A percentile compares a stretch with the other conserved stretches of the same genome.
These are phyloP conservation scores for Trichoderma endophyticum DNA, from an alignment of 2,329 filamentous ascomycete species.

Conservation along the genomic window DNA sequence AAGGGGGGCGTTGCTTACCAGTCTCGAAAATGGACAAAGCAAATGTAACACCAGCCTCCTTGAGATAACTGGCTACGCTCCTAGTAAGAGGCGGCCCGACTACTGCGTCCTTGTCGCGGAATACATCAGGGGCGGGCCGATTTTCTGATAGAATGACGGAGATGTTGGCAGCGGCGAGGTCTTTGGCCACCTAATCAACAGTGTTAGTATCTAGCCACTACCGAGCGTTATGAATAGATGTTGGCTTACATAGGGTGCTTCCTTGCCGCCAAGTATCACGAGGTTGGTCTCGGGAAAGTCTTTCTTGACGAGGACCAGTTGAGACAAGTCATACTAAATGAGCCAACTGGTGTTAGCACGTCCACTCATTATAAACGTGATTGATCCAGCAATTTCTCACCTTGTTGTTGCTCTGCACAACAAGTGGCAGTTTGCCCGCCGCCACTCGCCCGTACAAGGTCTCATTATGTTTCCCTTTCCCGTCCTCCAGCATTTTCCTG, in stretches of 20 bases:
- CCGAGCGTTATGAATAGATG: slow-evolving; percentile 1
- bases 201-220: background rate
- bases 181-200: slow-evolving; percentile 6
- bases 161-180: slow-evolving; percentile 26
- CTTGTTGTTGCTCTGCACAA: slow-evolving; percentile 39
- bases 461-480: slow-evolving; percentile 33
- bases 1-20: background rate
- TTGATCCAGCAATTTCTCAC: slow-evolving; percentile 23
- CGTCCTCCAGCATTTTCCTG: slow-evolving; percentile 35
- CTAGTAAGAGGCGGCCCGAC: slow-evolving; percentile 42
- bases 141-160: slow-evolving; percentile 43
- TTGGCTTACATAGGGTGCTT: slow-evolving; percentile 36
- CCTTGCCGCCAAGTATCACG: slow-evolving; percentile 39
- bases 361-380: background rate
- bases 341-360: background rate
- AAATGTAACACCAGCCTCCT: slow-evolving; percentile 39
- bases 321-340: slow-evolving; percentile 39
- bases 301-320: slow-evolving; percentile 38
- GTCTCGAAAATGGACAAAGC: slow-evolving; percentile 25
- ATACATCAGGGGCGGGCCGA: slow-evolving; percentile 29
- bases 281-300: slow-evolving; percentile 34
- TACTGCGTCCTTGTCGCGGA: slow-evolving; percentile 37
- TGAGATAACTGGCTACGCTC: slow-evolving; percentile 38
- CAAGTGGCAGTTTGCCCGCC: slow-evolving; percentile 37
- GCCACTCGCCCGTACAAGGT: slow-evolving; percentile 37